Evolutionary conservation across 2,329 filamentous ascomycete genomes (phyloP).

Genomic region (Berkeleyomyces basicola): DNA sequence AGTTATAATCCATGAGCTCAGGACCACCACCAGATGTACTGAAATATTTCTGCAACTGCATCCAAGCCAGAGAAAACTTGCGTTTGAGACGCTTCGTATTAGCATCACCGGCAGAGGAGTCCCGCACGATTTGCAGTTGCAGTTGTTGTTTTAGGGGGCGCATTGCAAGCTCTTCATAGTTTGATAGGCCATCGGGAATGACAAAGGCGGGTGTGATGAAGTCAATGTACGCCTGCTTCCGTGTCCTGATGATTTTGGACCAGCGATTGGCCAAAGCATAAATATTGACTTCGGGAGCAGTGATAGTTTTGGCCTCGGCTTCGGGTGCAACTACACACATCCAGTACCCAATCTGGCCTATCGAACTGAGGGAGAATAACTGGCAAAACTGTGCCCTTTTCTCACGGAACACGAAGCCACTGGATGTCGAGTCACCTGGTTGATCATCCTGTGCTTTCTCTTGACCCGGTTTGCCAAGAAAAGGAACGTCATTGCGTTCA

Average conservation of each 20-base stretch:
- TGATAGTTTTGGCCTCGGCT: constrained; percentile 4
- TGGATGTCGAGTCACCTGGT: neutral
- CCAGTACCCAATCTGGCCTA: constrained; percentile 29
- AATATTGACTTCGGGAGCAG: constrained; percentile 2
- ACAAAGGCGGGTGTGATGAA: constrained; percentile 21
- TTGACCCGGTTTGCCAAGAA: neutral
- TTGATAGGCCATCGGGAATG: constrained; percentile 23
- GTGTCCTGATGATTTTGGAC: constrained; percentile 6
- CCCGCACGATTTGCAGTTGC: neutral
- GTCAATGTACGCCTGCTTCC: constrained; percentile 5
- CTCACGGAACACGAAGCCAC: constrained; percentile 20
- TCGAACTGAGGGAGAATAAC: constrained; percentile 25
- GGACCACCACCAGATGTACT: neutral
- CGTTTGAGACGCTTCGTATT: constrained; percentile 4
- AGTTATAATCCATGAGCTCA: neutral
- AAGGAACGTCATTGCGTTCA: constrained; percentile 4
- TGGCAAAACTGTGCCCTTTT: constrained; percentile 30
- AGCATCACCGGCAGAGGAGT: neutral
- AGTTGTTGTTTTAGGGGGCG: constrained; percentile 5
- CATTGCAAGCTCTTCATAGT: constrained; percentile 16
- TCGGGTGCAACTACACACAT: constrained; percentile 19
- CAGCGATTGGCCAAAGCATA: constrained; percentile 5
- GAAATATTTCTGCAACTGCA: neutral
- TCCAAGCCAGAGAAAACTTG: constrained; percentile 6
- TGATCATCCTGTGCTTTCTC: neutral